Evolutionary conservation across 805 yeast species (phyloP).

Genomic region (Maudiozyma serrabonitensis): DNA sequence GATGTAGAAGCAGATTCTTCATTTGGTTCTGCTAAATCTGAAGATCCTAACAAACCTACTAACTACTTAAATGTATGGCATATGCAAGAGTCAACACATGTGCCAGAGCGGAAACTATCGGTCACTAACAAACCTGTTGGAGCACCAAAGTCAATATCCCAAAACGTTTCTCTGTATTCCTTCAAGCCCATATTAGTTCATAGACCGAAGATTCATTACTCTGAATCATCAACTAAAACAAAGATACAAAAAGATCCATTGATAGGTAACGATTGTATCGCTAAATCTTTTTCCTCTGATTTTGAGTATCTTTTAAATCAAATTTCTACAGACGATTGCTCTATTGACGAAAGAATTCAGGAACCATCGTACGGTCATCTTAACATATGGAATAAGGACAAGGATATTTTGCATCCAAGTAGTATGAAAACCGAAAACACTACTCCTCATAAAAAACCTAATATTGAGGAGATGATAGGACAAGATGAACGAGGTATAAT

Average conservation of each 20-base stretch:
- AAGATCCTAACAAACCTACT: conserved; percentile 11
- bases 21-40: conserved; percentile 13
- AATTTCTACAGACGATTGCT: conserved; percentile 1
- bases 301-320: conserved; percentile 4
- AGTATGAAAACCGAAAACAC: not conserved
- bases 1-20: conserved; percentile 19
- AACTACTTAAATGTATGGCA: conserved; percentile 28
- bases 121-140: not conserved
- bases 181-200: conserved; percentile 10
- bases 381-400: conserved; percentile 5
- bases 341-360: not conserved
- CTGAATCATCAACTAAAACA: not conserved
- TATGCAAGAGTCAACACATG: conserved; percentile 15
- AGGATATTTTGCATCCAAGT: not conserved
- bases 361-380: not conserved
- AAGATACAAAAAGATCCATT: not conserved
- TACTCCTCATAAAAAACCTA: not conserved
- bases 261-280: not conserved
- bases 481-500: conserved; percentile 6
- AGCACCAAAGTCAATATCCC: not conserved
- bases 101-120: not conserved
- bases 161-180: conserved; percentile 1
- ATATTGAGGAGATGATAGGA: conserved; percentile 8
- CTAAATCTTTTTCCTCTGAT: conserved; percentile 5
- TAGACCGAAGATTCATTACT: conserved; percentile 4